A percentile compares a stretch with the other conserved stretches of the same genome.
Evolutionary conservation across 2,329 filamentous ascomycete genomes (phyloP).

Genomic region (Cladophialophora carrionii): DNA sequence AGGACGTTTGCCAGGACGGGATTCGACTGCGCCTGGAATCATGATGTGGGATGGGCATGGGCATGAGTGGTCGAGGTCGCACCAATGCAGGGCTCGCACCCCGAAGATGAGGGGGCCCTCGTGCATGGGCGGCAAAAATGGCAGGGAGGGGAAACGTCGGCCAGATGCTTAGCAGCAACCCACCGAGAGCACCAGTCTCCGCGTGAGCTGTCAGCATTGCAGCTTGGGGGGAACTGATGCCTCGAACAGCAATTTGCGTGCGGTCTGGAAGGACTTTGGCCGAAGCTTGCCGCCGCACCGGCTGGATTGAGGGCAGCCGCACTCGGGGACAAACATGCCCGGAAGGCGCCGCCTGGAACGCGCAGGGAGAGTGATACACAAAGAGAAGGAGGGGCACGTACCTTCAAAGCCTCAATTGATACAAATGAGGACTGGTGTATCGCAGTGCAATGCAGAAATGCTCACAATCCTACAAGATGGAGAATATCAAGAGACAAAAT

Average conservation of each 20-base stretch:
- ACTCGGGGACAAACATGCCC: constrained; percentile 9
- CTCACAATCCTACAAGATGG: not conserved
- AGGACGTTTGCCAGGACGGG: constrained; percentile 5
- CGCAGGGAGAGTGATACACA: not conserved
- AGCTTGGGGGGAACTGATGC: not conserved
- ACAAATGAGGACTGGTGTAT: constrained; percentile 4
- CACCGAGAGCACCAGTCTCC: not conserved
- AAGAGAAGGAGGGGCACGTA: constrained; percentile 19
- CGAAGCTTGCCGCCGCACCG: not conserved
- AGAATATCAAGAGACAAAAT: constrained; percentile 12
- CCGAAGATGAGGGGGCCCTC: constrained; percentile 1
- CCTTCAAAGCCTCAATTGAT: constrained; percentile 18
- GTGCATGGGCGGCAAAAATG: constrained; percentile 20
- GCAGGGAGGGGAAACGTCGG: constrained; percentile 29
- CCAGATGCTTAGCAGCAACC: not conserved
- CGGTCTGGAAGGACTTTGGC: constrained; percentile 5
- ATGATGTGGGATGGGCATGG: constrained; percentile 7
- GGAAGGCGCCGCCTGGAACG: not conserved
- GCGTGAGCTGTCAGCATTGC: constrained; percentile 4
- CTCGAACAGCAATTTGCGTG: not conserved
- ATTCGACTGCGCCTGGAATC: constrained; percentile 6
- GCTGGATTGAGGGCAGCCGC: constrained; percentile 3
- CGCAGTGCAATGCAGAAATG: constrained; percentile 3
- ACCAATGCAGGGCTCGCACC: constrained; percentile 15
- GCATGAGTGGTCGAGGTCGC: constrained; percentile 11